These are phyloP conservation scores for Penstemon barbatus DNA, from an alignment of 257 asterid species.

Conservation along the genomic window DNA sequence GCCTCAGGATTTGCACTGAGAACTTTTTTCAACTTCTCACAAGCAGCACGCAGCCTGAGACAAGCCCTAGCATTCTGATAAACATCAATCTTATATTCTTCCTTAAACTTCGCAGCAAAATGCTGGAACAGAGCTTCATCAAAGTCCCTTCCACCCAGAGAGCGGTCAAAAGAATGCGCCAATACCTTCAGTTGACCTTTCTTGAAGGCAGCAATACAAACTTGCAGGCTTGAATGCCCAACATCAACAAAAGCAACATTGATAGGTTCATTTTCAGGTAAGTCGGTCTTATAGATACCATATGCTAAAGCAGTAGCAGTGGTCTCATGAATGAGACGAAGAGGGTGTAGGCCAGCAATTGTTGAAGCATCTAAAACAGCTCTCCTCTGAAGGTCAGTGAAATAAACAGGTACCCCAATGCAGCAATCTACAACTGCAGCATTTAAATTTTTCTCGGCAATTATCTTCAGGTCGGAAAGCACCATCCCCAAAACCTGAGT, in stretches of 20 bases:
- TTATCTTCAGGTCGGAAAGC: conserved; percentile 71
- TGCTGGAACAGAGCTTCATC: conserved; percentile 87
- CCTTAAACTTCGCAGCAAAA: conserved; percentile 91
- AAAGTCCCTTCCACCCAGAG: conserved; percentile 93
- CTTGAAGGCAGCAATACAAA: conserved; percentile 89
- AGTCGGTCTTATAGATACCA: conserved; percentile 91
- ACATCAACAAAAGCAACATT: conserved; percentile 84
- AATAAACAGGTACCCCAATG: conserved; percentile 87
- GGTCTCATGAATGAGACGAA: conserved; percentile 91
- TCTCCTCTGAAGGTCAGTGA: conserved; percentile 94
- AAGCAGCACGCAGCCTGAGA: conserved; percentile 87
- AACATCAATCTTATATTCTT: conserved; percentile 87
- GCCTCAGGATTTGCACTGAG: conserved; percentile 94
- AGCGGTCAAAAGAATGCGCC: conserved; percentile 86
- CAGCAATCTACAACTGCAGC: conserved; percentile 94
- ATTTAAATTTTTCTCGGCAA: conserved; percentile 83
- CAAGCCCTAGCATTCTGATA: conserved; percentile 89
- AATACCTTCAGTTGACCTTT: conserved; percentile 90
- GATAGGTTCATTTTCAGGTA: conserved; percentile 80
- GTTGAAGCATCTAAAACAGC: conserved; percentile 94
- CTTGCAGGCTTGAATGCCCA: conserved; percentile 93
- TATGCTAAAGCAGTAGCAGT: conserved; percentile 97
- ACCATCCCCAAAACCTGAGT: conserved; percentile 93
- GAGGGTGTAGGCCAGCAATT: conserved; percentile 91
- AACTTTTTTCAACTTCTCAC: conserved; percentile 89